These are phyloP conservation scores for Penicillium maclennaniae DNA, from an alignment of 495 filamentous ascomycete species.

Conservation along the genomic window DNA sequence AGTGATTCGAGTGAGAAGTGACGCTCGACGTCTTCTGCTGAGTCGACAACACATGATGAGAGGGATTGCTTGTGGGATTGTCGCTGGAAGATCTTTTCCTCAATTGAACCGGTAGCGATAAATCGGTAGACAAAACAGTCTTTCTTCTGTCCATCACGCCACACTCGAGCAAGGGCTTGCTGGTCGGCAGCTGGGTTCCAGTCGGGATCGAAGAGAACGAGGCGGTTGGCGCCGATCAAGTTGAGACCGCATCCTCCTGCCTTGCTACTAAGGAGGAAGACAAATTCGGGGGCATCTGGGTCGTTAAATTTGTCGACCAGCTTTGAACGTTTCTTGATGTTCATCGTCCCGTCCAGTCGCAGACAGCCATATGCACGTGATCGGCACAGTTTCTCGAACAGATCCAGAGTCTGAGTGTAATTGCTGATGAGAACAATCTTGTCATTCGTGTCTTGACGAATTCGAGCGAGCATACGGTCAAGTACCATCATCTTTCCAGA, in stretches of 20 bases:
- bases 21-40: slow-evolving; percentile 91
- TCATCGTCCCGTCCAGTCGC: slow-evolving; percentile 94
- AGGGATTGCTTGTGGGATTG: slow-evolving; percentile 98
- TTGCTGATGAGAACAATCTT: slow-evolving; percentile 99
- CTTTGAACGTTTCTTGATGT: slow-evolving; percentile 92
- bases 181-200: slow-evolving; percentile 99
- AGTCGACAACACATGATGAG: slow-evolving; percentile 96
- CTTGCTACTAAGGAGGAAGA: slow-evolving; percentile 94
- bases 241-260: slow-evolving; percentile 97
- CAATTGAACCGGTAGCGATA: slow-evolving; percentile 95
- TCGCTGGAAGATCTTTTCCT: slow-evolving; percentile 99
- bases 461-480: slow-evolving; percentile 95
- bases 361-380: slow-evolving; percentile 77
- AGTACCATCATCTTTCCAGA: slow-evolving; percentile 98
- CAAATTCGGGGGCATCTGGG: slow-evolving; percentile 82
- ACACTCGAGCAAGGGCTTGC: slow-evolving; percentile 93
- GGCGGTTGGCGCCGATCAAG: slow-evolving; percentile 92
- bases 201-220: slow-evolving; percentile 97
- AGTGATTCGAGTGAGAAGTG: slow-evolving; percentile 90
- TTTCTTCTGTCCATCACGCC: slow-evolving; percentile 99
- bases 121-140: slow-evolving; percentile 99
- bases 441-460: slow-evolving; percentile 94
- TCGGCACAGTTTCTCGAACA: slow-evolving; percentile 91
- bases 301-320: slow-evolving; percentile 99
- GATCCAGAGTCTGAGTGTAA: slow-evolving; percentile 92